Percentiles rank a stretch among this genome's conserved stretches.
Evolutionary conservation across 1,284 basidiomycete genomes (phyloP).

Genomic region (Boletus sp.): DNA sequence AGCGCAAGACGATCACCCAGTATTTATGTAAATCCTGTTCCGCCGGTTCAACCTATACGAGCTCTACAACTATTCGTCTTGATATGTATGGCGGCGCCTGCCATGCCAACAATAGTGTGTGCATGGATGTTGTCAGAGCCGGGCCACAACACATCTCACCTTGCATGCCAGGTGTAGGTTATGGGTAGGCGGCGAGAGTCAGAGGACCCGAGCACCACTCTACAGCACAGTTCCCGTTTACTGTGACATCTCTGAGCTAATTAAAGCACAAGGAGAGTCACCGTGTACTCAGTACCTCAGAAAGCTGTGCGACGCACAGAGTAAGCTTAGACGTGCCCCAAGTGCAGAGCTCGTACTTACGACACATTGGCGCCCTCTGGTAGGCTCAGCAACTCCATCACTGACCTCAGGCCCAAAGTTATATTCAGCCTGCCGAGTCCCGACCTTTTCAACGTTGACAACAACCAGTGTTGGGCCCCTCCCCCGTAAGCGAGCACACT

Average conservation of each 20-base stretch:
- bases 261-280: not conserved
- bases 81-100: not conserved
- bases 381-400: not conserved
- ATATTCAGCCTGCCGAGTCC: not conserved
- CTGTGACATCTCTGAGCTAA: not conserved
- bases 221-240: not conserved
- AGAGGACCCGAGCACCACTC: not conserved
- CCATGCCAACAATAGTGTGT: not conserved
- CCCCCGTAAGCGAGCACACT: constrained; percentile 18
- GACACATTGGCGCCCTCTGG: not conserved
- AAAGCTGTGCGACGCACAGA: no score
- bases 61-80: not conserved
- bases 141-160: not conserved
- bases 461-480: not conserved
- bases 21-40: not conserved
- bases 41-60: not conserved
- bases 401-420: no score
- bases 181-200: not conserved
- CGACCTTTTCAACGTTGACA: not conserved
- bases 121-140: no score
- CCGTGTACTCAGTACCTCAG: not conserved
- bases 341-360: not conserved
- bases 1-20: no score
- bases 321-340: fast-evolving
- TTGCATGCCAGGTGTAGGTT: not conserved